A percentile compares a stretch with the other conserved stretches of the same genome.
Evolutionary conservation across 495 filamentous ascomycete genomes (phyloP).

Genomic region (Talaromyces nanjingensis): DNA sequence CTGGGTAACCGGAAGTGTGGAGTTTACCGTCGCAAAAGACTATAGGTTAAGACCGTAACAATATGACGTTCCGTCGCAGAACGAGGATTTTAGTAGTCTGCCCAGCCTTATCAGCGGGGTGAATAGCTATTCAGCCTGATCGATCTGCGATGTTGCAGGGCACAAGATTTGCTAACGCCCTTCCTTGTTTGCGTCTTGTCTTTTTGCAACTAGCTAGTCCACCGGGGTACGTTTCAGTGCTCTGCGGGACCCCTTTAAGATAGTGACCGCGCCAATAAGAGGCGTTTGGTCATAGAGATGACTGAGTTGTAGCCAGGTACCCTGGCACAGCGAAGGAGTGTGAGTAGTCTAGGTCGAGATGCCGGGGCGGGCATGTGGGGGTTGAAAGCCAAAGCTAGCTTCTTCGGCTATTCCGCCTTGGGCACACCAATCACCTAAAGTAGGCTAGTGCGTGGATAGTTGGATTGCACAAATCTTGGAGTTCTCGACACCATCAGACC

Average conservation of each 20-base stretch:
- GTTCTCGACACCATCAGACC: too few species aligned
- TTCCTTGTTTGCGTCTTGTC: neutral
- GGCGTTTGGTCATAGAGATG: neutral
- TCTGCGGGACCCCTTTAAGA: neutral
- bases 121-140: neutral
- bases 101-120: neutral
- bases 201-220: neutral
- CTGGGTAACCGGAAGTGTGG: neutral
- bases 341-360: neutral
- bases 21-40: neutral
- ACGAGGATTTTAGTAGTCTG: neutral
- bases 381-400: neutral
- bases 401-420: slow-evolving; percentile 1
- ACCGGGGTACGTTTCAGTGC: neutral
- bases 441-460: neutral
- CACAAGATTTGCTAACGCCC: neutral
- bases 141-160: neutral
- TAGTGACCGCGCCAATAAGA: neutral
- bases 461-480: neutral
- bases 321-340: neutral
- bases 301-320: neutral
- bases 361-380: neutral
- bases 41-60: neutral
- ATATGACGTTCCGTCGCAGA: neutral
- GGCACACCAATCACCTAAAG: slow-evolving; percentile 3